Evolutionary conservation across 495 filamentous ascomycete genomes (phyloP), one percentile per base, ranked within the genome.

Genomic region (Aspergillus kassunensis): DNA sequence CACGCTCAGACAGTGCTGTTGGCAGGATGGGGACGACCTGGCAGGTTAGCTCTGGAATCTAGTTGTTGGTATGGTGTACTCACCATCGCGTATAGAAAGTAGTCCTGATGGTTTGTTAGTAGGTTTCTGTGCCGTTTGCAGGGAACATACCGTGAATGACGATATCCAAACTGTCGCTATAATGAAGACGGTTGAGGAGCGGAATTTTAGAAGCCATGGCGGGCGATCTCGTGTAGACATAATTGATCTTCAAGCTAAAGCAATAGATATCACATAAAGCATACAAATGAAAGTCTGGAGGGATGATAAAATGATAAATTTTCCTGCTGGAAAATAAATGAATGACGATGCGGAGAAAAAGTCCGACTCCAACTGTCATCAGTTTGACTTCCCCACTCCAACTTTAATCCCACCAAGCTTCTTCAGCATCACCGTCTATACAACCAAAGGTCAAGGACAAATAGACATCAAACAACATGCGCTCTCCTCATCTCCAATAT

Each of bases 181-280:
- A 40, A 86, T 86, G 61, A 86, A 84, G 37, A 74, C 54, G 5
- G 81, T 80, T 54, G 74, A 80, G 21, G 82, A 85, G 5, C 83
- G 79, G 65, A 73, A 75, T 44, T 51, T 55, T 8, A 85, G 66
- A 12, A 75, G 73, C 57, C 67, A 67, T 31, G 77, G 77, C 6
- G 64, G 65, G 21, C 49, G 39, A 21, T 43, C n/a, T n/a, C 12
- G 33, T n/a, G 19, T 35, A 8, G 23, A 39, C 42, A 40, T 18
- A 21, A 46, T 12, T 15, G 4, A 11, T n/a, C n/a, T n/a, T n/a
- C n/a, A n/a, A n/a, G n/a, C n/a, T n/a, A n/a, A n/a, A n/a, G n/a
- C n/a, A n/a, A n/a, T n/a, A n/a, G n/a, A n/a, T n/a, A n/a, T n/a
- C n/a, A n/a, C 34, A 25, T 23, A 16, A 4, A 13, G 13, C 2